Conservation (phyloP, 352 stramenopile species). For the Phytophthora pisi region DNA sequence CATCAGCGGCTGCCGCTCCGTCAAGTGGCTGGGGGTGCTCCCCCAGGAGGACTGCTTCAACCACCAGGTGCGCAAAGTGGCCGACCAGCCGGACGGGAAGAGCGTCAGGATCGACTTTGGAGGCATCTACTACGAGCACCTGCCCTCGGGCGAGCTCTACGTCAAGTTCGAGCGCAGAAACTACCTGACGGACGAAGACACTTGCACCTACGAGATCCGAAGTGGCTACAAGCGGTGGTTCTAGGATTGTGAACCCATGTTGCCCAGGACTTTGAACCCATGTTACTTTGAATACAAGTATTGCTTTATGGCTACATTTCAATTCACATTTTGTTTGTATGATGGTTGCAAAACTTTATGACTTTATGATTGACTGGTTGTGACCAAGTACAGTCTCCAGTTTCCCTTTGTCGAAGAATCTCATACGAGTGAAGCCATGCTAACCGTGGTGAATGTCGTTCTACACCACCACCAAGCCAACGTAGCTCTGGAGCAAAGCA, state of each 20-base stretch:
- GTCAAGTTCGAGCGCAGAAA: conserved; percentile 62
- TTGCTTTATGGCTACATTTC: too few species aligned
- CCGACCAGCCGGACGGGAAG: conserved; percentile 45
- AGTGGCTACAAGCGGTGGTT: conserved; percentile 67
- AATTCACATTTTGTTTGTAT: too few species aligned
- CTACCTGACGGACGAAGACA: conserved; percentile 47
- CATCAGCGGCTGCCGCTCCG: conserved; percentile 45
- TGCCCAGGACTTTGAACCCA: too few species aligned
- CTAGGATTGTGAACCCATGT: conserved; percentile 11
- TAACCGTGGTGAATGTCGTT: conserved; percentile 4
- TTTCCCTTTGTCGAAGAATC: too few species aligned
- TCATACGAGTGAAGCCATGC: neutral
- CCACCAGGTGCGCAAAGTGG: conserved; percentile 31
- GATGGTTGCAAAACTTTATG: too few species aligned
- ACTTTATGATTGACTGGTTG: too few species aligned
- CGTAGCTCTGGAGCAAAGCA: conserved; percentile 5
- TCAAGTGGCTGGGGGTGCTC: conserved; percentile 42
- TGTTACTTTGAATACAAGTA: too few species aligned
- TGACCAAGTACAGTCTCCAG: too few species aligned
- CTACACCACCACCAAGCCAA: conserved; percentile 1
- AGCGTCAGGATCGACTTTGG: conserved; percentile 54
- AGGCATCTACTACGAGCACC: conserved; percentile 64
- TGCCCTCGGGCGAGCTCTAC: conserved; percentile 59
- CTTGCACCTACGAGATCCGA: conserved; percentile 56
- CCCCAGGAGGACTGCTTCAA: conserved; percentile 59